Evolutionary conservation across 257 asterid species (phyloP), one percentile per base, ranked within the genome.

Genomic region (Penstemon newberryi): DNA sequence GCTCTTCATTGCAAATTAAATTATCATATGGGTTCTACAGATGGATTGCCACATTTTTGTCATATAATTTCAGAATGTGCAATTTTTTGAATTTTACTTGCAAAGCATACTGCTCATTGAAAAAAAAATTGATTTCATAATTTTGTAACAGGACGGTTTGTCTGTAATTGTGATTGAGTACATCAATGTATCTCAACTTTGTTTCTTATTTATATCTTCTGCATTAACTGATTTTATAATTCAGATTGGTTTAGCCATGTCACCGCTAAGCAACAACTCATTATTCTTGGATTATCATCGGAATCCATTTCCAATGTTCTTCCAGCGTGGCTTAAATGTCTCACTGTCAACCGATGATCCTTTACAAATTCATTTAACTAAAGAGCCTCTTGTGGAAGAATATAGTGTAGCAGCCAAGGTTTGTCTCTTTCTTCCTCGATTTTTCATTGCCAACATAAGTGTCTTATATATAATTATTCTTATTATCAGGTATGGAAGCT

Each of bases 321-420:
- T 92, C 90, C 96, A 85, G 78, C 91, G 98, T 8, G 98, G 98
- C 66, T 57, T 92, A 71, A 92, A 89, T 66, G 95, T 92, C 50
- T 92, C 98, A 6, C 86, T 92, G 13, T 92, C 98, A 37, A 77
- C 84, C 40, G 98, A 92, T 46, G 98, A 92, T 74, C 98, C 98
- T 65, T 78, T 92, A 79, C 96, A 89, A 82, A 92, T 92, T 76
- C 98, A 92, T 79, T 76, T 92, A 73, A 92, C 98, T 25, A 89
- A 89, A 71, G 98, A 92, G 83, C 85, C 98, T 61, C 98, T 92
- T 18, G 98, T 92, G 54, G 98, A 92, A 83, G 98, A 92, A 74
- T 92, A 92, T 77, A 92, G 98, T 75, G 91, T 92, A n/a, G 98
- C 98, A 12, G 96, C 96, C 40, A 88, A 88, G 94, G 98, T 89